Evolutionary conservation across 2,329 filamentous ascomycete species (phyloP).

Genomic region (Balansia obtecta): DNA sequence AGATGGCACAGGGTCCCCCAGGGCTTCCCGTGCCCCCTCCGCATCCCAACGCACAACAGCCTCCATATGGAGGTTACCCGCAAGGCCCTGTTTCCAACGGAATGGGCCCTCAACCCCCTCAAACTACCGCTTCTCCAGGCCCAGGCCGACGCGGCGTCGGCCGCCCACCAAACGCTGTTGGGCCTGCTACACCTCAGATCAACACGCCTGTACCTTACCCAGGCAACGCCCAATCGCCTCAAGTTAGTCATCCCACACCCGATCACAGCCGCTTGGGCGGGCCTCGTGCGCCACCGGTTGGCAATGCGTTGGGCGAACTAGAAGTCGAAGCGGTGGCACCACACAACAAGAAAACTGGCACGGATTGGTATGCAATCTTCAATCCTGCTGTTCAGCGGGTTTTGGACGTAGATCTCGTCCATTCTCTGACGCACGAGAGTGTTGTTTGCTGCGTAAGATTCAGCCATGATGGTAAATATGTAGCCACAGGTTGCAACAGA

Average conservation of each 20-base stretch:
- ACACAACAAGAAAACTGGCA: conserved; percentile 76
- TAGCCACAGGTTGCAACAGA: conserved; percentile 93
- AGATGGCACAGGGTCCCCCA: conserved; percentile 64
- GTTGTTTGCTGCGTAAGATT: conserved; percentile 98
- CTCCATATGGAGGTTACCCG: conserved; percentile 58
- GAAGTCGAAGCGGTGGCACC: conserved; percentile 76
- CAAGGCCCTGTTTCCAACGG: conserved; percentile 49
- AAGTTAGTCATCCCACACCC: conserved; percentile 75
- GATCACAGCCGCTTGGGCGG: conserved; percentile 45
- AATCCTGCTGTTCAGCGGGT: conserved; percentile 83
- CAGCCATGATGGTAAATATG: conserved; percentile 87
- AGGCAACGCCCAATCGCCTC: conserved; percentile 69
- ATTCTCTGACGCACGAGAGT: conserved; percentile 86
- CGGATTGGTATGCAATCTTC: conserved; percentile 95
- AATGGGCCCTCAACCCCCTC: conserved; percentile 73
- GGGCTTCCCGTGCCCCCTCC: conserved; percentile 46
- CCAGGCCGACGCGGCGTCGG: conserved; percentile 62
- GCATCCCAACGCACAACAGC: conserved; percentile 52
- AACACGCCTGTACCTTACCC: conserved; percentile 79
- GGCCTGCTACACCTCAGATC: conserved; percentile 84
- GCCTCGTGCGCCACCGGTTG: conserved; percentile 36
- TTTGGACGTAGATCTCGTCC: conserved; percentile 85
- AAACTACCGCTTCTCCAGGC: conserved; percentile 76
- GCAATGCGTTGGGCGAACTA: conserved; percentile 66
- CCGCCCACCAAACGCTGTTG: conserved; percentile 47